phyloP scores from a whole-genome alignment of 192 early-diverging fungal genomes.

The Coemansia aciculifera region DNA sequence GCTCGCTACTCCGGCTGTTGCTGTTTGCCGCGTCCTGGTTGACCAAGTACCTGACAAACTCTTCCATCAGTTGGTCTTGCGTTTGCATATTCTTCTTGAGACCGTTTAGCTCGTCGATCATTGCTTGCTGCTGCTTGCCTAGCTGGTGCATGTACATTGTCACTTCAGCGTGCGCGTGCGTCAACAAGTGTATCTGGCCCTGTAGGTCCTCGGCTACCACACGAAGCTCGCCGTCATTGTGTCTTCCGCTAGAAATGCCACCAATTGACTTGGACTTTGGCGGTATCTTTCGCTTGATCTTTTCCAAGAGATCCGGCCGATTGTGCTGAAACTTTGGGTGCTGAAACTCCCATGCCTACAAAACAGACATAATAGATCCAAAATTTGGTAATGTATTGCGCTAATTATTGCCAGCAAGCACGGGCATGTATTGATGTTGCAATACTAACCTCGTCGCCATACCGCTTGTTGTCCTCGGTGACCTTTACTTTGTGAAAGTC shows the following conservation, averaged over 20 bases:
- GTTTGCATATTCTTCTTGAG: conserved; percentile 58
- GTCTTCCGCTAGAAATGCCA: conserved; percentile 37
- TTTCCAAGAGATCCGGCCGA: conserved; percentile 64
- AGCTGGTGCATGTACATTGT: conserved; percentile 58
- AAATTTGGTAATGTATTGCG: not conserved
- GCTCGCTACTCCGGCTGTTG: conserved; percentile 21
- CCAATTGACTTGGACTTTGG: conserved; percentile 54
- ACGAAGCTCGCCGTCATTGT: conserved; percentile 43
- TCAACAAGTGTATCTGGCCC: conserved; percentile 52
- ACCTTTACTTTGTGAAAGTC: conserved; percentile 75
- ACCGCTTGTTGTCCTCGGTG: conserved; percentile 48
- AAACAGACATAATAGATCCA: not conserved
- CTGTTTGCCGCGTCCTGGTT: conserved; percentile 47
- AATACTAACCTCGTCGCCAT: conserved; percentile 51
- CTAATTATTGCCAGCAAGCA: not conserved
- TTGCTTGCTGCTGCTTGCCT: conserved; percentile 53
- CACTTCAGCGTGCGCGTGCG: conserved; percentile 55
- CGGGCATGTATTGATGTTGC: no score
- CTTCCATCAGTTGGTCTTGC: conserved; percentile 56
- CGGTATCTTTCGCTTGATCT: conserved; percentile 69
- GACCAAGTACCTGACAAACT: conserved; percentile 55
- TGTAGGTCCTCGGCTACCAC: conserved; percentile 50
- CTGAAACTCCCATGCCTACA: conserved; percentile 85
- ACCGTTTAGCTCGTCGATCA: conserved; percentile 53
- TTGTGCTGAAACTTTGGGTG: conserved; percentile 82